A percentile compares a stretch with the other conserved stretches of the same genome.
Conservation (phyloP, 2,329 filamentous ascomycete species). For the Aureobasidium mangrovei region DNA sequence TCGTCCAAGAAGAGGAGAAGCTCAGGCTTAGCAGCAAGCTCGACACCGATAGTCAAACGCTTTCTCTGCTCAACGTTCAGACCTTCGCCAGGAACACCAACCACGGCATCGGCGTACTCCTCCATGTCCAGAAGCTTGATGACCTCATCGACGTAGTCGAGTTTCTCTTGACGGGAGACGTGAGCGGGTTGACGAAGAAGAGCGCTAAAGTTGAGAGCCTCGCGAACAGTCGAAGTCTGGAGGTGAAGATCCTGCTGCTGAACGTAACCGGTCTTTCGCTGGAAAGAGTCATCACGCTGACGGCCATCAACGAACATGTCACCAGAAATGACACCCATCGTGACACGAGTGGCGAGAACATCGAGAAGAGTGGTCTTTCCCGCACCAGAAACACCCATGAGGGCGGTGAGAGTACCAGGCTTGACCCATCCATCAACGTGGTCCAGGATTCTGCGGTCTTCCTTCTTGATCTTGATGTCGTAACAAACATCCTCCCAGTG, state of each 20-base stretch:
- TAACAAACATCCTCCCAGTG: conserved; percentile 49
- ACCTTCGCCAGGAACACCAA: conserved; percentile 51
- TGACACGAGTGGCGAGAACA: conserved; percentile 46
- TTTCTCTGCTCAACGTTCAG: conserved; percentile 61
- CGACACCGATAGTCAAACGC: conserved; percentile 55
- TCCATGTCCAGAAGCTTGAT: conserved; percentile 58
- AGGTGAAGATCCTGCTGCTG: conserved; percentile 57
- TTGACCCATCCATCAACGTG: conserved; percentile 48
- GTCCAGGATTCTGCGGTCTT: conserved; percentile 44
- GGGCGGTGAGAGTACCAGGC: conserved; percentile 45
- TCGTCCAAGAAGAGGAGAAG: conserved; percentile 71
- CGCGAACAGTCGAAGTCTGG: conserved; percentile 47
- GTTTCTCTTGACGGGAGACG: conserved; percentile 50
- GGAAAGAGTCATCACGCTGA: conserved; percentile 49
- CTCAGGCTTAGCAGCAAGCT: conserved; percentile 57
- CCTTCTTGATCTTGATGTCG: conserved; percentile 44
- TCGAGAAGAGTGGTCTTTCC: conserved; percentile 56
- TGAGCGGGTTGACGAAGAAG: conserved; percentile 48
- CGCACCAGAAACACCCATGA: conserved; percentile 47
- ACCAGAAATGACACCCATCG: conserved; percentile 55
- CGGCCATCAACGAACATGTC: conserved; percentile 58
- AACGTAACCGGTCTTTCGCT: conserved; percentile 58
- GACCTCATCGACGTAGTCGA: conserved; percentile 56
- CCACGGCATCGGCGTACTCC: conserved; percentile 56
- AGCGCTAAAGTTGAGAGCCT: conserved; percentile 49